These are phyloP conservation scores for Pachyrhizus erosus DNA, from an alignment of 306 rosid species.

Conservation along the genomic window DNA sequence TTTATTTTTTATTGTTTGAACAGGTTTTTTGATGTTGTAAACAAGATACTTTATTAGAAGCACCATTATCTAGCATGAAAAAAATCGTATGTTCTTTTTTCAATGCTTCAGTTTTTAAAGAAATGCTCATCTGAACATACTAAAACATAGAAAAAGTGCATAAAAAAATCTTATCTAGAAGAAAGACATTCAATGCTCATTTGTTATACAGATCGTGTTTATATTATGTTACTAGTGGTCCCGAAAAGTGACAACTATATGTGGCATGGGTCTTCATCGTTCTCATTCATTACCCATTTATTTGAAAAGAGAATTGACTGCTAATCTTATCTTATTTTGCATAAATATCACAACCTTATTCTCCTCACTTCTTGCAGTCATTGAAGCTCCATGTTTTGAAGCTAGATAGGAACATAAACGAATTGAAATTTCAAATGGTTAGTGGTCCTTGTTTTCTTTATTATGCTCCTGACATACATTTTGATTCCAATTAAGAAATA, in stretches of 20 bases:
- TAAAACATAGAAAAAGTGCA: background rate
- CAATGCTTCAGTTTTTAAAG: background rate
- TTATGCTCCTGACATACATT: constrained; percentile 34
- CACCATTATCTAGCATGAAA: background rate
- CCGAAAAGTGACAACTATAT: constrained; percentile 30
- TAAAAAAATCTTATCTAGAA: constrained; percentile 2
- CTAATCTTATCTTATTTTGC: constrained; percentile 20
- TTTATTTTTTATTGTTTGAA: background rate
- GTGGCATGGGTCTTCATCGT: constrained; percentile 20
- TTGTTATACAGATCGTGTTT: constrained; percentile 21
- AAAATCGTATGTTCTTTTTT: background rate
- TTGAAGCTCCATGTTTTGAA: constrained; percentile 92
- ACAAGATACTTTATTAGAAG: constrained; percentile 2
- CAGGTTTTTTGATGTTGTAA: background rate
- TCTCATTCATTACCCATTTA: background rate
- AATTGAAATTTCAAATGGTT: constrained; percentile 76
- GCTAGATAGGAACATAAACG: constrained; percentile 70
- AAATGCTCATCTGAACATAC: background rate
- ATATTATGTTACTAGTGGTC: constrained; percentile 16
- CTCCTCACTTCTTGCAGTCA: constrained; percentile 67
- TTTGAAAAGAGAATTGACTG: constrained; percentile 18
- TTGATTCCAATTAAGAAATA: constrained; percentile 29
- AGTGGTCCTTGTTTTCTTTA: constrained; percentile 42
- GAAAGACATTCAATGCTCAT: constrained; percentile 20
- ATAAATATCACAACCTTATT: constrained; percentile 36